These are phyloP conservation scores for Mesembryanthemum crystallinum DNA, from an alignment of 148 eudicot genomes.

Conservation along the genomic window DNA sequence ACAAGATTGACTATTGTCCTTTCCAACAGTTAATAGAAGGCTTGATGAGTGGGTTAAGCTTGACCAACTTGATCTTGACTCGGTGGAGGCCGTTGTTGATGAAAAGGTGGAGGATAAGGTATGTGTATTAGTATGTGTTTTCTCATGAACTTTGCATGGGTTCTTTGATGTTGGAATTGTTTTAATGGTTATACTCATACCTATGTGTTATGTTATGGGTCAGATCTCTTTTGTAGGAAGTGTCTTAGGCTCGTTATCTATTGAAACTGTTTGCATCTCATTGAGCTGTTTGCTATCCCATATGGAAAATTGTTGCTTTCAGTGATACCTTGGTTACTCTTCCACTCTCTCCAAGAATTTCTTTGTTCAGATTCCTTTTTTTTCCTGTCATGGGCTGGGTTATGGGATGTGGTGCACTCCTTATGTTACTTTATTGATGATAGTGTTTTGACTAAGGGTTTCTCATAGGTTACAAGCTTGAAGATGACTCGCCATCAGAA, in stretches of 20 bases:
- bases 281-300: not conserved
- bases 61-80: conserved; percentile 92
- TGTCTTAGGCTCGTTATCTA: not conserved
- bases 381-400: not conserved
- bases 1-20: not conserved
- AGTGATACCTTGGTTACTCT: no score
- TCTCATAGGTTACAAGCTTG: conserved; percentile 76
- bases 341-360: not conserved
- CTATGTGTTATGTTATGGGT: not conserved
- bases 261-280: not conserved
- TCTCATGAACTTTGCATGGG: not conserved
- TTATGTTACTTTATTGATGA: not conserved
- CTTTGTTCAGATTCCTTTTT: not conserved
- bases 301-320: not conserved
- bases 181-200: not conserved
- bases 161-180: not conserved
- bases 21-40: conserved; percentile 76
- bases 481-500: conserved; percentile 99
- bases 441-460: conserved; percentile 7
- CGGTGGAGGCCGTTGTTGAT: conserved; percentile 91
- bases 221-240: not conserved
- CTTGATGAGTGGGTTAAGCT: conserved; percentile 99
- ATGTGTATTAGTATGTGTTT: conserved; percentile 14
- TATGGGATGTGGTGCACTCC: not conserved
- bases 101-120: conserved; percentile 99